Conservation (phyloP, 2,329 filamentous ascomycete species). For the Monosporascus cannonballus region DNA sequence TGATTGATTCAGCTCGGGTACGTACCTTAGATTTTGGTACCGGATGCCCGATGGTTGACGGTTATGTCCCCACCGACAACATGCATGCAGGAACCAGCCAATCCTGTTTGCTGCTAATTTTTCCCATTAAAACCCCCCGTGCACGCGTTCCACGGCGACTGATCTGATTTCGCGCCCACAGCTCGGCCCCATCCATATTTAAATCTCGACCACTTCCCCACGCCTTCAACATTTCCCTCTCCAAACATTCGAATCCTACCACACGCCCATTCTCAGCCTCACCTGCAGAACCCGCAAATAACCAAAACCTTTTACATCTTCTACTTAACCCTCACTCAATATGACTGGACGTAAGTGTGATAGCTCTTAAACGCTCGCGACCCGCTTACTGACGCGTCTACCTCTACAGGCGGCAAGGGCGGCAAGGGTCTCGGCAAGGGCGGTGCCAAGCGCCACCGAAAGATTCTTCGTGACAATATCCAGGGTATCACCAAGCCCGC, state of each 20-base stretch:
- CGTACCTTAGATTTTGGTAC: no score
- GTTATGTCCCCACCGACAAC: neutral
- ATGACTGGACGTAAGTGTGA: slow-evolving; percentile 29
- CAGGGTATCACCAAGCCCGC: slow-evolving; percentile 99
- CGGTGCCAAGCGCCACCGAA: slow-evolving; percentile 84
- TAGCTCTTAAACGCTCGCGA: no score
- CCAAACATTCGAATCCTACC: slow-evolving; percentile 10
- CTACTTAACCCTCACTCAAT: slow-evolving; percentile 16
- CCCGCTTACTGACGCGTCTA: slow-evolving; percentile 5
- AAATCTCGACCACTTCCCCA: slow-evolving; percentile 12
- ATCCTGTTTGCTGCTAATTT: neutral
- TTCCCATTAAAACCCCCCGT: slow-evolving; percentile 1
- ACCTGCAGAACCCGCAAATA: slow-evolving; percentile 10
- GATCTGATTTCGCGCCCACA: slow-evolving; percentile 26
- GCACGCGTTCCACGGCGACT: slow-evolving; percentile 15
- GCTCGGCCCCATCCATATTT: slow-evolving; percentile 10
- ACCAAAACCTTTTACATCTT: slow-evolving; percentile 4
- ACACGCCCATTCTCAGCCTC: slow-evolving; percentile 16
- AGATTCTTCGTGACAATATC: slow-evolving; percentile 99
- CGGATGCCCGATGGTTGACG: neutral
- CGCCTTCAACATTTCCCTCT: slow-evolving; percentile 3
- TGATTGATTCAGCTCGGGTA: no score
- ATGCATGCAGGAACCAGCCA: neutral
- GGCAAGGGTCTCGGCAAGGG: slow-evolving; percentile 16
- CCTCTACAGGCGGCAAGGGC: slow-evolving; percentile 10